These are phyloP conservation scores for Aulographum hederae DNA, from an alignment of 2,329 filamentous ascomycete species.

Conservation along the genomic window DNA sequence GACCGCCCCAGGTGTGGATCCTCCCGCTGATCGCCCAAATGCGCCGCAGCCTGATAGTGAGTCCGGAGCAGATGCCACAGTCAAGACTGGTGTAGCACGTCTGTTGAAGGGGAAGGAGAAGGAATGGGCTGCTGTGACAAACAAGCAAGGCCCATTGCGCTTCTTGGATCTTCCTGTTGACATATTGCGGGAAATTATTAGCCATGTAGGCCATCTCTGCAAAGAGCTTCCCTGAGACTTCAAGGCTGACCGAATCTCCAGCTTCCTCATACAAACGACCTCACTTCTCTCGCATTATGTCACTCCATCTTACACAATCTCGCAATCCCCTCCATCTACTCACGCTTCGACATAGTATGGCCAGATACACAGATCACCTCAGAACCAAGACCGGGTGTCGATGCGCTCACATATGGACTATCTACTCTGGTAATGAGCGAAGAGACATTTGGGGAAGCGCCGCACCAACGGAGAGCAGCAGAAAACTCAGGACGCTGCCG, in stretches of 20 bases:
- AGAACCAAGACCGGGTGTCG: slow-evolving; percentile 53
- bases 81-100: too few relatives aligned
- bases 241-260: slow-evolving; percentile 15
- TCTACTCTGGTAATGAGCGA: slow-evolving; percentile 61
- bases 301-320: slow-evolving; percentile 62
- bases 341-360: slow-evolving; percentile 78
- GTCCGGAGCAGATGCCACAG: too few relatives aligned
- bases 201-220: slow-evolving; percentile 38
- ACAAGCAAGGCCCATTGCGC: slow-evolving; percentile 37
- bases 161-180: slow-evolving; percentile 64
- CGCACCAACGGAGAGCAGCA: slow-evolving; percentile 4
- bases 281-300: slow-evolving; percentile 59
- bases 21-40: too few relatives aligned
- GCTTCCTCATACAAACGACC: slow-evolving; percentile 67
- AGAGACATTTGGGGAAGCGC: slow-evolving; percentile 34
- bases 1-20: too few relatives aligned
- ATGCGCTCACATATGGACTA: slow-evolving; percentile 67
- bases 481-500: not conserved
- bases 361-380: slow-evolving; percentile 48
- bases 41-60: too few relatives aligned
- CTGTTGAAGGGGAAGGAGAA: slow-evolving; percentile 31
- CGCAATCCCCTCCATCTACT: slow-evolving; percentile 64
- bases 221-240: slow-evolving; percentile 3
- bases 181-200: slow-evolving; percentile 59
- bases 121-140: slow-evolving; percentile 14